Evolutionary conservation across 495 filamentous ascomycete species (phyloP), one percentile per base, ranked within the genome.

Genomic region (Penicillium cinerascens): DNA sequence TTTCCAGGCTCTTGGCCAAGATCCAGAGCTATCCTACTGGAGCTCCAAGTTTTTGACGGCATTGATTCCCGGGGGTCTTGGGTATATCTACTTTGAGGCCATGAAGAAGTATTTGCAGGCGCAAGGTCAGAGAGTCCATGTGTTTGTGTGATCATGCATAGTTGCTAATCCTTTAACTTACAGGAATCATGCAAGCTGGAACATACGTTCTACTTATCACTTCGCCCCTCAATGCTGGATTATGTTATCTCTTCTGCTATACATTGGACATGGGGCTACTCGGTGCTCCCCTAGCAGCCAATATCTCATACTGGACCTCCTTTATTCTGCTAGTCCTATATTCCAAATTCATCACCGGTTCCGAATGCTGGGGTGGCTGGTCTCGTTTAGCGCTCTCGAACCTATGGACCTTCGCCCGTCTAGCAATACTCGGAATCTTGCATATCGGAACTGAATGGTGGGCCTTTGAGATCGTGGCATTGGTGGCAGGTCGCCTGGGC

Each of bases 401-500:
- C 60, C 72, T 87, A 17, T 69, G 82, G 26, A 86, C 84, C 0
- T 97, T 97, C 58, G 77, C 87, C 3, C 82, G 85, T 7, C 80
- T 97, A 6, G 88, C 91, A 6, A 59, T 85, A 29, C 69, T 96
- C 1, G 92, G 92, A 5, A 74, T 95, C 39, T 65, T 96, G n/a
- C 92, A 95, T 59, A 87, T 96, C 20, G 92, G 92, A 7, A 95
- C 89, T 0, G 91, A 96, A 70, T 95, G 91, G 91, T 95, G 91
- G 91, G 91, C 91, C 0, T 95, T 95, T 58, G 91, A 95, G 69
- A 95, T 97, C 49, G 91, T 96, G n/a, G 90, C 91, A 1, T 76
- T 97, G 0, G 91, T 86, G 2, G 92, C 92, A 4, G 92, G 92
- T 9, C 78, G 84, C 8, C 77, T 97, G 0, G 91, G 91, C 8